Evolutionary conservation across 2,329 filamentous ascomycete genomes (phyloP).

Genomic region (Pseudohalonectria lignicola): DNA sequence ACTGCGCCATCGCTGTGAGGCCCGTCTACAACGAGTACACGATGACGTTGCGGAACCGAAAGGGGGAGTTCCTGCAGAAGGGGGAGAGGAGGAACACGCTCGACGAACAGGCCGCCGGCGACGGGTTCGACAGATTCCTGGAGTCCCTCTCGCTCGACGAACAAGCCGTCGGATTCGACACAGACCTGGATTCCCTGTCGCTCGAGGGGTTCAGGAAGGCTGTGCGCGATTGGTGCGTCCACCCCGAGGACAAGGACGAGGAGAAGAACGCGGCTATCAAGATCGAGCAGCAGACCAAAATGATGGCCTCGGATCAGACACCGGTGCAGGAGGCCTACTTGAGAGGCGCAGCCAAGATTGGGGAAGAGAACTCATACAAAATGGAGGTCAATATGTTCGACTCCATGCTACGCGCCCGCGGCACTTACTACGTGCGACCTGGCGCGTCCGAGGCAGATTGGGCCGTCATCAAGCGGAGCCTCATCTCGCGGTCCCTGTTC

Average conservation of each 20-base stretch:
- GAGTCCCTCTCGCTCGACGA: too few relatives aligned
- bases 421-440: too few relatives aligned
- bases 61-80: neutral
- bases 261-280: neutral
- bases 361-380: too few relatives aligned
- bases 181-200: too few relatives aligned
- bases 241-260: neutral
- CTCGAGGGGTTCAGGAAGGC: too few relatives aligned
- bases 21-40: conserved; percentile 9
- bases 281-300: neutral
- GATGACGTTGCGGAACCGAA: neutral
- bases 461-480: too few relatives aligned
- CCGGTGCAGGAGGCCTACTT: conserved; percentile 4
- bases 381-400: too few relatives aligned
- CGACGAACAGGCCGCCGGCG: neutral
- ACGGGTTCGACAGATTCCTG: too few relatives aligned
- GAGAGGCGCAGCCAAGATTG: conserved; percentile 9
- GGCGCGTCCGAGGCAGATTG: too few relatives aligned
- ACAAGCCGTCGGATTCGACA: too few relatives aligned
- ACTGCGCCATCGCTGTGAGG: conserved; percentile 8
- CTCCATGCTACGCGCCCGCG: too few relatives aligned
- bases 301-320: neutral
- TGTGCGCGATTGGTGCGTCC: conserved; percentile 2
- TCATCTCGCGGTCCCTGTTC: too few relatives aligned
- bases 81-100: neutral